Conservation (phyloP, 768 basidiomycete genomes). For the Amylocystis lapponica region DNA sequence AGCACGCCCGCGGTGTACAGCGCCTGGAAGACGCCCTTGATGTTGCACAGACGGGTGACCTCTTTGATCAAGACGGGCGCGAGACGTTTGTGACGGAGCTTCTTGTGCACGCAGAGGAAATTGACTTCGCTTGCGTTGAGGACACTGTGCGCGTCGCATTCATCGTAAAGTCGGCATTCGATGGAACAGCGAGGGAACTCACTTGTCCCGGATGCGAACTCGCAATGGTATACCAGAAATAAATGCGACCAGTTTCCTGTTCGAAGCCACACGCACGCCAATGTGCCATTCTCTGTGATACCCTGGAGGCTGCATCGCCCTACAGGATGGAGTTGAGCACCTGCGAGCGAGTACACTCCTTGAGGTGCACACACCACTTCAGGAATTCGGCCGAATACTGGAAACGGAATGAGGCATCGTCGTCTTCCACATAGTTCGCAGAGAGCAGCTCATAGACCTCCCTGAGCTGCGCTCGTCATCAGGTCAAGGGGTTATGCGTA, state of each 20-base stretch:
- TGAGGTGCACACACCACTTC: slow-evolving; percentile 57
- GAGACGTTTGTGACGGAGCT: slow-evolving; percentile 89
- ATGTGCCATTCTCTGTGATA: slow-evolving; percentile 94
- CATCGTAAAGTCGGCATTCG: not conserved
- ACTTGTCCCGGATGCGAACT: slow-evolving; percentile 83
- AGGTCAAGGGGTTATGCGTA: not conserved
- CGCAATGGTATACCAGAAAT: slow-evolving; percentile 90
- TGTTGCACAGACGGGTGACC: slow-evolving; percentile 86
- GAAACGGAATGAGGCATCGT: slow-evolving; percentile 94
- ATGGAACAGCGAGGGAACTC: slow-evolving; percentile 22
- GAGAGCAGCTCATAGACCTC: slow-evolving; percentile 92
- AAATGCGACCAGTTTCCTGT: slow-evolving; percentile 92
- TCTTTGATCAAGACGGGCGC: slow-evolving; percentile 97
- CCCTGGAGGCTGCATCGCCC: slow-evolving; percentile 93
- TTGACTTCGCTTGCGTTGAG: slow-evolving; percentile 88
- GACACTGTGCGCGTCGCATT: slow-evolving; percentile 35
- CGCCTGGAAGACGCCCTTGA: slow-evolving; percentile 91
- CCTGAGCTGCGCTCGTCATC: slow-evolving; percentile 50
- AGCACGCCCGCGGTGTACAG: slow-evolving; percentile 95
- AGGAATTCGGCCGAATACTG: slow-evolving; percentile 94
- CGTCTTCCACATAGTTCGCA: slow-evolving; percentile 94
- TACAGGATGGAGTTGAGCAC: slow-evolving; percentile 24
- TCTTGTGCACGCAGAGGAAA: slow-evolving; percentile 97
- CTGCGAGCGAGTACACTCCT: no score
- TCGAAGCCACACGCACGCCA: slow-evolving; percentile 87